These are phyloP conservation scores for Aspergillus phoenicis DNA, from an alignment of 2,329 filamentous ascomycete genomes.

Conservation along the genomic window DNA sequence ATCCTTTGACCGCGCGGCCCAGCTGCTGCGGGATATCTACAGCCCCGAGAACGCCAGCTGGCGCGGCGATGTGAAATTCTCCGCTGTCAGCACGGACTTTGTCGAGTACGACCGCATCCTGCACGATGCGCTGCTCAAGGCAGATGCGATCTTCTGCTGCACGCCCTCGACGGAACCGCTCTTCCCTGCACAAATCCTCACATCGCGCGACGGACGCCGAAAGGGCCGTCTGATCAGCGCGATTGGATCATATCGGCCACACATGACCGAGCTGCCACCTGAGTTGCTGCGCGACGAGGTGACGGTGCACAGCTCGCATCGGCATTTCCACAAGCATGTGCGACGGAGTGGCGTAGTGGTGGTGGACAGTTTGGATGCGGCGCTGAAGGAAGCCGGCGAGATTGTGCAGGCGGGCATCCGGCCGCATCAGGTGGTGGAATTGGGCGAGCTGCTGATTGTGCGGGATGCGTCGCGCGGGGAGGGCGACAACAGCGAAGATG, in stretches of 20 bases:
- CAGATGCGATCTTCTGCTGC: conserved; percentile 86
- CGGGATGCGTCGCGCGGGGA: conserved; percentile 52
- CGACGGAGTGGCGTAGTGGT: conserved; percentile 62
- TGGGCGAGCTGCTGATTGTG: conserved; percentile 77
- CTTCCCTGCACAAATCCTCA: conserved; percentile 74
- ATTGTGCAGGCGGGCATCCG: conserved; percentile 75
- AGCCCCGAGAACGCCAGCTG: conserved; percentile 59
- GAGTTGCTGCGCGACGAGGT: conserved; percentile 71
- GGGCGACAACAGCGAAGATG: conserved; percentile 38
- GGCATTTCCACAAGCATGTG: conserved; percentile 55
- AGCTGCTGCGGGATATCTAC: conserved; percentile 59
- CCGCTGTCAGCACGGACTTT: conserved; percentile 69
- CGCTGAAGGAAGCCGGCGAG: conserved; percentile 82
- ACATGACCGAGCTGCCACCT: conserved; percentile 82
- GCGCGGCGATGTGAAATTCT: conserved; percentile 68
- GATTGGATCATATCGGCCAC: conserved; percentile 58
- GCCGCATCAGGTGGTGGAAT: conserved; percentile 77
- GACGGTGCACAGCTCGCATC: conserved; percentile 45
- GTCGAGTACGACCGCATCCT: conserved; percentile 68
- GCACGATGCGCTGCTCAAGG: conserved; percentile 67
- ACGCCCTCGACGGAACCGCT: conserved; percentile 74
- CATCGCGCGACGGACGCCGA: conserved; percentile 54
- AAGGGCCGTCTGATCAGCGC: conserved; percentile 49
- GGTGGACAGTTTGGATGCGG: conserved; percentile 73
- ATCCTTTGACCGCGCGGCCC: conserved; percentile 48